Evolutionary conservation across 805 yeast species (phyloP).

Genomic region (Kluyveromyces wickerhamii): DNA sequence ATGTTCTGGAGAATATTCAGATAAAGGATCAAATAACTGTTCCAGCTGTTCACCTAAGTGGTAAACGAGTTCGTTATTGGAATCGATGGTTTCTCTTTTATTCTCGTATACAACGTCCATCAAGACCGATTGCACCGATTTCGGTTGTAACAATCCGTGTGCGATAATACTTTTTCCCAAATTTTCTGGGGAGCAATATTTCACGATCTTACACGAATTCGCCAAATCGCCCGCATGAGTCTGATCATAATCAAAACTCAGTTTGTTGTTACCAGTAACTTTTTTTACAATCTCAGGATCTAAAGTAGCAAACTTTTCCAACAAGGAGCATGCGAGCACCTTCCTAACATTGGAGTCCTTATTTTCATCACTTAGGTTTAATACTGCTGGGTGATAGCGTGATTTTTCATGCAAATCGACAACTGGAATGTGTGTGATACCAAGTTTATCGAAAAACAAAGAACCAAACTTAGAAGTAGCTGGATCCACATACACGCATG

Average conservation of each 20-base stretch:
- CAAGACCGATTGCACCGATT: conserved; percentile 41
- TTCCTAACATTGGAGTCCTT: conserved; percentile 54
- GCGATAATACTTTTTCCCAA: conserved; percentile 51
- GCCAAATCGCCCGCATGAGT: conserved; percentile 80
- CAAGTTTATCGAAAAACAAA: conserved; percentile 54
- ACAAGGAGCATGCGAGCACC: conserved; percentile 65
- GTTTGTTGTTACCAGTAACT: conserved; percentile 6
- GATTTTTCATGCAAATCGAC: conserved; percentile 54
- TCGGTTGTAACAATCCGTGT: conserved; percentile 49
- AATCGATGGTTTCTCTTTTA: conserved; percentile 42
- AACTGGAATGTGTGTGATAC: conserved; percentile 51
- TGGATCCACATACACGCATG: conserved; percentile 17
- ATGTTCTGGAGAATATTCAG: conserved; percentile 88
- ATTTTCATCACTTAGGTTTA: conserved; percentile 47
- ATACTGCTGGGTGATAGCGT: conserved; percentile 70
- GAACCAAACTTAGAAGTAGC: conserved; percentile 40
- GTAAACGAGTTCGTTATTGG: conserved; percentile 69
- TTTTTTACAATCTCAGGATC: conserved; percentile 21
- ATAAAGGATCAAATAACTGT: conserved; percentile 78
- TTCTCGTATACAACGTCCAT: conserved; percentile 72
- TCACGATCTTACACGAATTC: conserved; percentile 48
- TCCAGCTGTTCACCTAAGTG: conserved; percentile 80
- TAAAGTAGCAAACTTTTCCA: conserved; percentile 59
- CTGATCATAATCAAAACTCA: conserved; percentile 56
- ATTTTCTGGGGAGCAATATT: conserved; percentile 39